Percentiles rank a stretch among this genome's conserved stretches.
phyloP scores from a whole-genome alignment of 768 basidiomycete species.

The Amanita rubescens region DNA sequence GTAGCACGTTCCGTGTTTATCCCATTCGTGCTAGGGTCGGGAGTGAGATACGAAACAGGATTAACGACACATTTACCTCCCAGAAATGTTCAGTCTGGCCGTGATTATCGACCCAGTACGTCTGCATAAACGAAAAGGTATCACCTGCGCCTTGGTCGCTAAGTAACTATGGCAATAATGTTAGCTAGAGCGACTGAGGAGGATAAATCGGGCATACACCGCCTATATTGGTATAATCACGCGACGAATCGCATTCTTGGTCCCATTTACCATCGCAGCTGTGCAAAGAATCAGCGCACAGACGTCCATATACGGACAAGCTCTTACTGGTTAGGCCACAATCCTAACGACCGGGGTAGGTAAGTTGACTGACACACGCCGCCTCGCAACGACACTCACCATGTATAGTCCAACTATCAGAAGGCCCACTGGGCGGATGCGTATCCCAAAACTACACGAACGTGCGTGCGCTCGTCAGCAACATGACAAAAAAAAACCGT shows the following conservation, averaged over 20 bases:
- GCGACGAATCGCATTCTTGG: slow-evolving; percentile 37
- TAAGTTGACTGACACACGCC: not conserved
- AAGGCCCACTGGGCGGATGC: slow-evolving; percentile 39
- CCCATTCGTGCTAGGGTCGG: slow-evolving; percentile 48
- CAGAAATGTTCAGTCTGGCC: slow-evolving; percentile 51
- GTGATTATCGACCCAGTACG: slow-evolving; percentile 47
- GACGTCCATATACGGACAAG: no score
- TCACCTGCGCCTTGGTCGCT: slow-evolving; percentile 38
- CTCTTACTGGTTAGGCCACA: slow-evolving; percentile 1
- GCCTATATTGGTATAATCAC: slow-evolving; percentile 38
- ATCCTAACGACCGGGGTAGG: not conserved
- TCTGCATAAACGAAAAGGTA: slow-evolving; percentile 45
- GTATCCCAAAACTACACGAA: slow-evolving; percentile 56
- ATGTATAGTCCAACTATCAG: slow-evolving; percentile 52
- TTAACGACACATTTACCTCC: slow-evolving; percentile 32
- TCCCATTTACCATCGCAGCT: slow-evolving; percentile 42
- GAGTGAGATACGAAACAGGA: not conserved
- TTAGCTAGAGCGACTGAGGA: no score
- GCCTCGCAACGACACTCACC: slow-evolving; percentile 24
- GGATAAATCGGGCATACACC: slow-evolving; percentile 19
- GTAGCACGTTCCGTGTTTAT: slow-evolving; percentile 45
- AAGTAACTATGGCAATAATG: slow-evolving; percentile 41
- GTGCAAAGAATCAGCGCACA: no score
- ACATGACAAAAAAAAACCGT: not conserved
- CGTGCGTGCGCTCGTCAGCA: not conserved